phyloP scores from a whole-genome alignment of 495 filamentous ascomycete genomes.

The Talaromyces liani region DNA sequence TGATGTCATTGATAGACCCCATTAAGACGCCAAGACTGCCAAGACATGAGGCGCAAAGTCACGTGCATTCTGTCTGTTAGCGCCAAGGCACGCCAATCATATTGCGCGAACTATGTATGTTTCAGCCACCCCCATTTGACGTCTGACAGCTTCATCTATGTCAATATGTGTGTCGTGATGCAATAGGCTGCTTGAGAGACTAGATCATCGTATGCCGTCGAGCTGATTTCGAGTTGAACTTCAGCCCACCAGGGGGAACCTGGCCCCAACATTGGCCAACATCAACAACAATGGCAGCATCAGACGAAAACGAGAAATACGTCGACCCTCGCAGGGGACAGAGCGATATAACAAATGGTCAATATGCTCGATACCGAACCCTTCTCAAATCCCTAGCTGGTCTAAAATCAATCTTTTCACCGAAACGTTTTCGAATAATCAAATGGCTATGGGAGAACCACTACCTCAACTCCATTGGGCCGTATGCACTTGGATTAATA shows the following conservation, averaged over 20 bases:
- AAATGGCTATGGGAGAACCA: background rate
- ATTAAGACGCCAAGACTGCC: background rate
- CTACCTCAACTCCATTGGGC: background rate
- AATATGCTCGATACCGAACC: background rate
- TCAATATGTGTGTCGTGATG: background rate
- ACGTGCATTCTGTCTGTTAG: background rate
- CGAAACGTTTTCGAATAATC: background rate
- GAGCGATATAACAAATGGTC: background rate
- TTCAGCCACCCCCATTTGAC: background rate
- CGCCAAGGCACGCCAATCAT: background rate
- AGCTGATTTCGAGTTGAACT: background rate
- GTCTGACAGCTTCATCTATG: background rate
- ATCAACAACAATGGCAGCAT: background rate
- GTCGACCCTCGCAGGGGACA: background rate
- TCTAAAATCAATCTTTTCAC: background rate
- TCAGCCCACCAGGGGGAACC: too few species aligned
- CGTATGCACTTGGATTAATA: background rate
- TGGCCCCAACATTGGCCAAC: too few species aligned
- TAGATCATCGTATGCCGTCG: background rate
- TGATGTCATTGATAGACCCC: background rate
- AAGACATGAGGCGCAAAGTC: background rate
- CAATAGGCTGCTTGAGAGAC: background rate
- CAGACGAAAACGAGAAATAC: constrained; percentile 3
- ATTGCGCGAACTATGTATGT: background rate
- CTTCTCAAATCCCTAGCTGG: background rate